A percentile compares a stretch with the other conserved stretches of the same genome.
phyloP scores from a whole-genome alignment of 108 stramenopile genomes.

The Stephanodiscus minutulus region DNA sequence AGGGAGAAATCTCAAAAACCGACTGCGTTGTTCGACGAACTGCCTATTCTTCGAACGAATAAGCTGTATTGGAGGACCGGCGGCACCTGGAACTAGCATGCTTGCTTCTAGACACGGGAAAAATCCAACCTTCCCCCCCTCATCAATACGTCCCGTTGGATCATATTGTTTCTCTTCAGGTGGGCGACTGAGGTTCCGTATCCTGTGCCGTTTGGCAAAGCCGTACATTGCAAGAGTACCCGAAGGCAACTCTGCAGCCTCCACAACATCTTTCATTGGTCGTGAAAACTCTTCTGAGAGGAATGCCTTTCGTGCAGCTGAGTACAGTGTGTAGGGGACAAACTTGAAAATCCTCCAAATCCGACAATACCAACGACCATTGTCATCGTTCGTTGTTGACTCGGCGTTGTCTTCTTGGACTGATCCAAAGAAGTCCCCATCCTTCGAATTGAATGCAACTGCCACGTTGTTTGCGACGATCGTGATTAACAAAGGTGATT shows the following conservation, averaged over 20 bases:
- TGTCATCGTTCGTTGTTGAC: background rate
- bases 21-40: conserved; percentile 20
- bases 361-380: conserved; percentile 27
- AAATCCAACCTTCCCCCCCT: conserved; percentile 43
- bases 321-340: conserved; percentile 22
- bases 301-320: conserved; percentile 16
- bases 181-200: conserved; percentile 3
- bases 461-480: conserved; percentile 8
- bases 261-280: conserved; percentile 14
- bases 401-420: conserved; percentile 9
- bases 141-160: conserved; percentile 42
- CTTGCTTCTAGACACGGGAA: conserved; percentile 53
- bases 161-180: conserved; percentile 22
- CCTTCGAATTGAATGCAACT: conserved; percentile 41
- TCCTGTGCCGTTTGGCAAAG: conserved; percentile 25
- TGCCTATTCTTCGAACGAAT: conserved; percentile 44
- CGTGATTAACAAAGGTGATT: background rate
- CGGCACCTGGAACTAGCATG: conserved; percentile 56
- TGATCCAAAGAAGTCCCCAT: conserved; percentile 52
- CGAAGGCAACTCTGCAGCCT: conserved; percentile 21
- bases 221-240: conserved; percentile 49
- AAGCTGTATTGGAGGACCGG: conserved; percentile 46
- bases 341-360: conserved; percentile 25
- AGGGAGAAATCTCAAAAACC: conserved; percentile 34
- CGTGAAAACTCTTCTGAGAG: conserved; percentile 10